Evolutionary conservation across 1,284 basidiomycete species (phyloP), one percentile per base, ranked within the genome.

Genomic region (Schizophyllum amplum): DNA sequence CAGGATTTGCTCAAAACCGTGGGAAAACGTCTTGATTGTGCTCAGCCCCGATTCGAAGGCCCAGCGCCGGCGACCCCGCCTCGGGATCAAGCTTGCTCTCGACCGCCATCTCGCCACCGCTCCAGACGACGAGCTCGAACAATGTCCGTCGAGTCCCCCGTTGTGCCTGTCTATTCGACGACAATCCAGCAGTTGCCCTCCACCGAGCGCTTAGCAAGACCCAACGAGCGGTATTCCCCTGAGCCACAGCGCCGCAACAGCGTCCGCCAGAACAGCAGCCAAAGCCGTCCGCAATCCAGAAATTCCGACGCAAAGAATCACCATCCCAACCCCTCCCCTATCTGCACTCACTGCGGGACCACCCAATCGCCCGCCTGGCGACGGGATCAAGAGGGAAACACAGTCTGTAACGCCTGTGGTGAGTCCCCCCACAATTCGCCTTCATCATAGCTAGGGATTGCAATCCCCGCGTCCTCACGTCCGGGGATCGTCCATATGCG

Each of bases 381-480:
- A 64, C 80, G 90, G 63, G 89, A 90, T 67, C 75, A 80, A 52
- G 85, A 90, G 68, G 90, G 90, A 57, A 87, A 86, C 68, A 80
- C 86, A 47, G 82, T 92, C 65, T 93, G 90, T 74, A 93, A 92
- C 69, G 87, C 90, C 57, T 93, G 90, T 71, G 90, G 90, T 92
- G 70, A 83, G 90, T 77, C 33, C 17, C 25, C 21, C 24, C n/a
- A 47, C 47, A 27, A 42, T 42, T 11, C 15, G 17, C 53, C 53
- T 42, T 27, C 47, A 23, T 54, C 47, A 23, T 46, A 58, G 24
- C 58, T 61, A 47, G 47, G 52, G 56, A 63, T 49, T 56, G 60
- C 55, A 58, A 62, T 62, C 65, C 61, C 61, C 58, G 59, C 62
- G 61, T 53, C 57, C 61, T 49, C 52, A 56, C 59, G 56, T 59